phyloP scores from a whole-genome alignment of 2,329 filamentous ascomycete genomes.

The Balansia obtecta region DNA sequence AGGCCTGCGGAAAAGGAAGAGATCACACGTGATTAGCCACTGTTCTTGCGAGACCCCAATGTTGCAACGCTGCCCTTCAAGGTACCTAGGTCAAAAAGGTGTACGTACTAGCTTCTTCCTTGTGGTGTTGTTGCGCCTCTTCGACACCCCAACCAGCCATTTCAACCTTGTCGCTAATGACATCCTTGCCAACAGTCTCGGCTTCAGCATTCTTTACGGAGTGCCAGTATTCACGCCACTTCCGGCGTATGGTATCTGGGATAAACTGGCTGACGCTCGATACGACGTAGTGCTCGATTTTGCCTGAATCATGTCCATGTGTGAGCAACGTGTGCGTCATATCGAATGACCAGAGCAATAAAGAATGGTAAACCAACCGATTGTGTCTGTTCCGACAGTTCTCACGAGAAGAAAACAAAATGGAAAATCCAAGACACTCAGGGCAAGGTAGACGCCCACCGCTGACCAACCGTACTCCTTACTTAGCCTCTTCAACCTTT shows the following conservation, averaged over 20 bases:
- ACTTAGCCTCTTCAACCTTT: slow-evolving; percentile 68
- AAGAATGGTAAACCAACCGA: slow-evolving; percentile 41
- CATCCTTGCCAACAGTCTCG: slow-evolving; percentile 29
- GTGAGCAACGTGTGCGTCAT: neutral
- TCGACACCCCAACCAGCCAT: slow-evolving; percentile 48
- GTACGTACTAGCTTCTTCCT: slow-evolving; percentile 62
- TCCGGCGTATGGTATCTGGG: slow-evolving; percentile 44
- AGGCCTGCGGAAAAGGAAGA: slow-evolving; percentile 31
- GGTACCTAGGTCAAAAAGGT: neutral
- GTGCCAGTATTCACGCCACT: slow-evolving; percentile 36
- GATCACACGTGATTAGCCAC: slow-evolving; percentile 11
- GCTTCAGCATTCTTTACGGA: slow-evolving; percentile 33
- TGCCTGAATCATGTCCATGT: slow-evolving; percentile 25
- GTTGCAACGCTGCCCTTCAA: neutral
- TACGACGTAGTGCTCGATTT: slow-evolving; percentile 55
- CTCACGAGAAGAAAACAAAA: slow-evolving; percentile 88
- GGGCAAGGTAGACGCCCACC: slow-evolving; percentile 73
- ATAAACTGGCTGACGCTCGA: slow-evolving; percentile 45
- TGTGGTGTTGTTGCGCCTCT: slow-evolving; percentile 47
- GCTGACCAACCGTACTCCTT: slow-evolving; percentile 92
- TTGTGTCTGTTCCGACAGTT: slow-evolving; percentile 69
- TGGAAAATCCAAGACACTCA: slow-evolving; percentile 84
- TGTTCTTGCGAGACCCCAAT: neutral
- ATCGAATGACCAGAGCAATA: neutral
- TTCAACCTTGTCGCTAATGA: slow-evolving; percentile 34